Base-by-base conservation (phyloP, 2,329 filamentous ascomycete species). In the Aspergillus sp. region DNA sequence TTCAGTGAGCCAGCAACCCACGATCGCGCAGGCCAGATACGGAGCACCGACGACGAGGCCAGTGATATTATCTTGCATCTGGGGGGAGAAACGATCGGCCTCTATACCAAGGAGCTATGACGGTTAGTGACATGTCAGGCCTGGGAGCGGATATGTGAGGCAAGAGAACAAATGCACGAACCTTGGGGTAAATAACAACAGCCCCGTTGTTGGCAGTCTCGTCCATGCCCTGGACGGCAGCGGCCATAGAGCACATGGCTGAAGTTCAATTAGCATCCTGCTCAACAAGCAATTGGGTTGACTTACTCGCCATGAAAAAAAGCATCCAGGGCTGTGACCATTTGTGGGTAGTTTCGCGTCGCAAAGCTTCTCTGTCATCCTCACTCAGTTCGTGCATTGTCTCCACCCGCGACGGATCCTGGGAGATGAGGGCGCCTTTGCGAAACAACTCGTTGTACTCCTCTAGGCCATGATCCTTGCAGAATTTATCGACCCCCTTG, bases 171-270 rank as follows among this genome's bases (percentile, higher is more conserved):
- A 24, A 17, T 9, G 3, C 30, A 32, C 53, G 26, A 61, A 70
- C 70, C 48, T 66, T 66, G 11, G 72, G 59, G 51, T 74, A 74
- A 34, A 74, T 69, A 1, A 65, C 67, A 53, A 76, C 73, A 4
- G 78, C 77, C 32, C 79, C 79, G 53, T 81, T 81, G 58, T 80
- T 79, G 34, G 75, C 77, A 0, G 79, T 81, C 53, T 81, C 77
- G 55, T 81, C 80, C 80, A 80, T 81, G 8, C 77, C 79, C 71
- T 79, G 84, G 9, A 83, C 81, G 6, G 81, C 81, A 3, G 83
- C 82, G 2, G 80, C 81, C 24, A 84, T 73, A 2, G 81, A 81
- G 65, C 80, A 82, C 64, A 83, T 77, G 20, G 77, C 71, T 65
- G 34, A 22, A 11, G 4, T 5, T 4, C 11, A 18, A 15, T 52